phyloP scores from a whole-genome alignment of 495 filamentous ascomycete genomes.

The Penicillium samsonianum region DNA sequence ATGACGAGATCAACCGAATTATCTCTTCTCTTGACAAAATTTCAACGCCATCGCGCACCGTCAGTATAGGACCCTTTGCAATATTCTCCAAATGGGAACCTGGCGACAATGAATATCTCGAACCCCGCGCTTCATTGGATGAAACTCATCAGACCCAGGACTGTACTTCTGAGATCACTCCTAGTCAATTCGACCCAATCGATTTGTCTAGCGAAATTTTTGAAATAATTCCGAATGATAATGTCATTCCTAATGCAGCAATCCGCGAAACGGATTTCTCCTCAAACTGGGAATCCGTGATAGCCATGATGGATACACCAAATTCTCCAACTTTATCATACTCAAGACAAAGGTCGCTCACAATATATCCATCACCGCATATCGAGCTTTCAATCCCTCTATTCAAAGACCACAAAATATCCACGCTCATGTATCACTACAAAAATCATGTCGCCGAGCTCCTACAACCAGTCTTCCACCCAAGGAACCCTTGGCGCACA shows the following conservation, averaged over 20 bases:
- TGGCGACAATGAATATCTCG: not conserved
- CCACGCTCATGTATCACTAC: conserved; percentile 18
- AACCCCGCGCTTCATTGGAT: not conserved
- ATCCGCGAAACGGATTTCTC: not conserved
- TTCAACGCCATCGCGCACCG: not conserved
- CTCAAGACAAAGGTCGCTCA: not conserved
- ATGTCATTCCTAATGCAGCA: not conserved
- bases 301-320: not conserved
- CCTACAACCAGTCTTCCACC: conserved; percentile 15
- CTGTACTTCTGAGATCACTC: not conserved
- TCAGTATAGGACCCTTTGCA: conserved; percentile 11
- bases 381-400: conserved; percentile 6
- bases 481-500: conserved; percentile 17
- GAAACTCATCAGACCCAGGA: not conserved
- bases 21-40: conserved; percentile 4
- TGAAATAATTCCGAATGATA: not conserved
- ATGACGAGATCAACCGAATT: conserved; percentile 9
- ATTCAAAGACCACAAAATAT: conserved; percentile 4
- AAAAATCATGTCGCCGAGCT: conserved; percentile 18
- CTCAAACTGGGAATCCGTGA: not conserved
- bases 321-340: not conserved
- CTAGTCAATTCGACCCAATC: not conserved
- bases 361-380: not conserved
- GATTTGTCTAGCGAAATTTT: not conserved
- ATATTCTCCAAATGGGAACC: conserved; percentile 1